Conservation (phyloP, 208 protist genomes). For the Wallacemonas sp. region DNA sequence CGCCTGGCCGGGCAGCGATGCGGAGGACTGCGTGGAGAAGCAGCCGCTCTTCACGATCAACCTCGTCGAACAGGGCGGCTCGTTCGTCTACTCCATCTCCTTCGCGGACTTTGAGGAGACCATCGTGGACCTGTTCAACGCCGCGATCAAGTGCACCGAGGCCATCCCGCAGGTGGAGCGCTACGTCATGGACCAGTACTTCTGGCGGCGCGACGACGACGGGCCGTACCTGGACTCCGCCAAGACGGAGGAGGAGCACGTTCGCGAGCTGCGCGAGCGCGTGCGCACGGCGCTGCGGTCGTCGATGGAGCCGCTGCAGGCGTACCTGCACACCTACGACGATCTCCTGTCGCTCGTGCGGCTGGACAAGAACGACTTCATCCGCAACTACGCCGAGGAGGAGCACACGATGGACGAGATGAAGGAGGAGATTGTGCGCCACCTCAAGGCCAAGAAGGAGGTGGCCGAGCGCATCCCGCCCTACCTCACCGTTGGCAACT, state of each 20-base stretch:
- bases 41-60: slow-evolving; percentile 93
- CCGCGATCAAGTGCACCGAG: slow-evolving; percentile 88
- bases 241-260: slow-evolving; percentile 82
- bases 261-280: slow-evolving; percentile 69
- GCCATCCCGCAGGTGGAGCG: slow-evolving; percentile 92
- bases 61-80: slow-evolving; percentile 76
- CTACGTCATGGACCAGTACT: slow-evolving; percentile 94
- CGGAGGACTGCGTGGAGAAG: slow-evolving; percentile 93
- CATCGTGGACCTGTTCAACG: slow-evolving; percentile 89
- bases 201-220: slow-evolving; percentile 90
- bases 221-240: slow-evolving; percentile 92
- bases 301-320: slow-evolving; percentile 84
- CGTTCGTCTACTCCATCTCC: slow-evolving; percentile 90
- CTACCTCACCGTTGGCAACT: slow-evolving; percentile 94
- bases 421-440: slow-evolving; percentile 90
- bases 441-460: slow-evolving; percentile 86
- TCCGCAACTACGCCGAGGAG: slow-evolving; percentile 78
- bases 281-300: slow-evolving; percentile 57
- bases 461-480: slow-evolving; percentile 91
- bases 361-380: slow-evolving; percentile 88
- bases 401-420: slow-evolving; percentile 91
- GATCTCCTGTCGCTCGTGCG: slow-evolving; percentile 89
- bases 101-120: slow-evolving; percentile 84
- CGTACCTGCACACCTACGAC: slow-evolving; percentile 90
- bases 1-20: slow-evolving; percentile 91